Conservation (phyloP, 2,329 filamentous ascomycete genomes). For the Cryphonectria naterciae region DNA sequence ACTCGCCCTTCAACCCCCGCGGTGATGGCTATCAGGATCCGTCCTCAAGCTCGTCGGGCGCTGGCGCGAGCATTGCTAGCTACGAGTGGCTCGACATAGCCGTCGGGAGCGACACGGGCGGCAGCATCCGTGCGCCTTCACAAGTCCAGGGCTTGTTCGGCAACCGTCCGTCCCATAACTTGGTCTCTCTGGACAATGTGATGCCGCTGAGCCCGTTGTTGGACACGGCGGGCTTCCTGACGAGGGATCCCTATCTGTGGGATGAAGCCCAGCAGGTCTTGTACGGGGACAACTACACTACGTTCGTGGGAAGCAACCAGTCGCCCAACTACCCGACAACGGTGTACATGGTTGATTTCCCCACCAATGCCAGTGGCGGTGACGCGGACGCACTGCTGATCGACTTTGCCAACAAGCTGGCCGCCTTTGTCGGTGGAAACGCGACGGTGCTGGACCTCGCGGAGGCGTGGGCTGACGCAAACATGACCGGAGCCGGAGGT, state of each 20-base stretch:
- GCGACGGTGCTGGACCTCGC: conserved; percentile 32
- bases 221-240: conserved; percentile 50
- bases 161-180: conserved; percentile 47
- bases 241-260: conserved; percentile 42
- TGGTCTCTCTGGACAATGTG: conserved; percentile 46
- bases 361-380: conserved; percentile 21
- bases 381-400: conserved; percentile 33
- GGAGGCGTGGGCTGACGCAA: conserved; percentile 34
- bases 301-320: conserved; percentile 24
- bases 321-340: conserved; percentile 33
- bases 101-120: conserved; percentile 50
- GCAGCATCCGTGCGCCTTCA: conserved; percentile 51
- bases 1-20: conserved; percentile 48
- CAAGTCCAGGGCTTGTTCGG: conserved; percentile 49
- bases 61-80: conserved; percentile 43
- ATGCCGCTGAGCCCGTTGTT: conserved; percentile 46
- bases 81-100: conserved; percentile 52
- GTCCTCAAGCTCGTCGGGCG: conserved; percentile 50
- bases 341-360: conserved; percentile 38
- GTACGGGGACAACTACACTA: conserved; percentile 42
- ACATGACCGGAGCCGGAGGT: conserved; percentile 22
- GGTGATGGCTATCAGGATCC: conserved; percentile 53
- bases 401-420: conserved; percentile 37
- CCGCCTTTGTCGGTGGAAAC: conserved; percentile 35
- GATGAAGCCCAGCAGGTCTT: conserved; percentile 39